phyloP scores from a whole-genome alignment of 2,329 filamentous ascomycete genomes.

The Colletotrichum sp. region DNA sequence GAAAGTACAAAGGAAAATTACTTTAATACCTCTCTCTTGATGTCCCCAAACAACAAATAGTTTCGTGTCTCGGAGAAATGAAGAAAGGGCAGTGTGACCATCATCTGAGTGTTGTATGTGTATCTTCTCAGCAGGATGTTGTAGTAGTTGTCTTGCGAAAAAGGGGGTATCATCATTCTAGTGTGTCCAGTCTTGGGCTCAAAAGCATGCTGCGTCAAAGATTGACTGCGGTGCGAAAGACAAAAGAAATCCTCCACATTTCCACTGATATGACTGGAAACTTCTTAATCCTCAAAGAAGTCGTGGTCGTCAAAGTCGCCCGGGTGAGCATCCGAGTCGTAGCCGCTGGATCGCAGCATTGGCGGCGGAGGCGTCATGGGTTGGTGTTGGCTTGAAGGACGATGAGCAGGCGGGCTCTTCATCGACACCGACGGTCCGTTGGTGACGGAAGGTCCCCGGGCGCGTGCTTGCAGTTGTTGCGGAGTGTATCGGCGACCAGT shows the following conservation, averaged over 20 bases:
- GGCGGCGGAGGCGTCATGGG: slow-evolving; percentile 67
- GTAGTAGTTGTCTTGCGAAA: slow-evolving; percentile 21
- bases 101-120: neutral
- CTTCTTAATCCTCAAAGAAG: slow-evolving; percentile 57
- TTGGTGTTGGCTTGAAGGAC: slow-evolving; percentile 39
- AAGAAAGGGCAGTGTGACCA: neutral
- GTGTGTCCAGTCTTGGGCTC: slow-evolving; percentile 19
- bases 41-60: neutral
- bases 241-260: slow-evolving; percentile 14
- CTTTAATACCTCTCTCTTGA: neutral
- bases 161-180: slow-evolving; percentile 44
- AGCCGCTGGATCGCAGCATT: slow-evolving; percentile 63
- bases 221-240: slow-evolving; percentile 13
- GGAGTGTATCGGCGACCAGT: slow-evolving; percentile 64
- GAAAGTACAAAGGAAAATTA: slow-evolving; percentile 13
- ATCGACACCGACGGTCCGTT: slow-evolving; percentile 44
- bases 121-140: neutral
- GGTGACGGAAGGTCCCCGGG: slow-evolving; percentile 34
- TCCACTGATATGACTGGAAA: slow-evolving; percentile 22
- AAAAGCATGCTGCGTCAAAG: slow-evolving; percentile 16
- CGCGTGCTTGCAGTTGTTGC: slow-evolving; percentile 50
- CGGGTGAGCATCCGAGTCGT: slow-evolving; percentile 66
- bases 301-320: slow-evolving; percentile 65
- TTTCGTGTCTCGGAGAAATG: neutral
- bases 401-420: slow-evolving; percentile 48